A percentile compares a stretch with the other conserved stretches of the same genome.
Conservation (phyloP, 352 stramenopile species). For the Phytophthora cajani region DNA sequence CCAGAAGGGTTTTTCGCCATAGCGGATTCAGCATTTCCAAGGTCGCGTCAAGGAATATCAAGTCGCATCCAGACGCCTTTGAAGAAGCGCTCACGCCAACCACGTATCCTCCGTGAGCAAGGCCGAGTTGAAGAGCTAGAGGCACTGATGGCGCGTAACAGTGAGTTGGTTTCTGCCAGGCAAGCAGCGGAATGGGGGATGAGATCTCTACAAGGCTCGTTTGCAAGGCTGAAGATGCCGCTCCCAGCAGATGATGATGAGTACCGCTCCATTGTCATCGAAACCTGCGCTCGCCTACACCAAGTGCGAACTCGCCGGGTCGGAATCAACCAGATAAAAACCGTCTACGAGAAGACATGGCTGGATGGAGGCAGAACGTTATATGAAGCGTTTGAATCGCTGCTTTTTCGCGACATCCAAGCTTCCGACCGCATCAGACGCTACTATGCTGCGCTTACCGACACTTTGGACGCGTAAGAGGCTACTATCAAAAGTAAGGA, state of each 20-base stretch:
- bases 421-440: neutral
- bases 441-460: conserved; percentile 3
- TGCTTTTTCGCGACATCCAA: conserved; percentile 10
- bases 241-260: conserved; percentile 18
- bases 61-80: conserved; percentile 3
- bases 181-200: conserved; percentile 32
- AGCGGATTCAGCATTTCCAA: conserved; percentile 29
- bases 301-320: conserved; percentile 16
- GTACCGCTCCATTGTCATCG: conserved; percentile 8
- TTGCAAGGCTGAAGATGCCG: conserved; percentile 25
- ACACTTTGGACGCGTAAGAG: neutral
- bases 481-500: too few species aligned
- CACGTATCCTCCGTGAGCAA: neutral
- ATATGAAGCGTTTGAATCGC: conserved; percentile 5
- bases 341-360: conserved; percentile 28
- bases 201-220: conserved; percentile 25
- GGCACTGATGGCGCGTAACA: conserved; percentile 14
- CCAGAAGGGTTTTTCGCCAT: conserved; percentile 23
- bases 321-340: conserved; percentile 26
- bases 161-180: conserved; percentile 17
- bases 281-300: conserved; percentile 12
- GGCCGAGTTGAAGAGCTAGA: neutral
- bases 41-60: conserved; percentile 10
- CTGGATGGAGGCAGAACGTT: neutral
- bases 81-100: conserved; percentile 13